Evolutionary conservation across 202 grass and related monocot genomes (phyloP).

Genomic region (Brachypodium distachyon): DNA sequence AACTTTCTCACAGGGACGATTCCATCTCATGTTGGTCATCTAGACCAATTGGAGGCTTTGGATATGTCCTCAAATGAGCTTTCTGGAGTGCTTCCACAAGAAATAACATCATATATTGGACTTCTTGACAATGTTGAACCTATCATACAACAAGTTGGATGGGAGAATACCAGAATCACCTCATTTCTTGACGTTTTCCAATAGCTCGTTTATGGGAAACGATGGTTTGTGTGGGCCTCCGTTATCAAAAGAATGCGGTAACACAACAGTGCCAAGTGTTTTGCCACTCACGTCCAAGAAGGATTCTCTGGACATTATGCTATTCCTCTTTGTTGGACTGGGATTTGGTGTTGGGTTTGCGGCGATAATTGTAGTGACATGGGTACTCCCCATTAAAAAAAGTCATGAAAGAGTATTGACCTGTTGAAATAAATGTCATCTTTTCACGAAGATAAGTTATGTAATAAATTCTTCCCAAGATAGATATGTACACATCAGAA

Average conservation of each 20-base stretch:
- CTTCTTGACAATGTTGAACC: constrained; percentile 32
- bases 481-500: no score
- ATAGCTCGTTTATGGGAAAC: constrained; percentile 40
- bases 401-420: background rate
- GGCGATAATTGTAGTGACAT: background rate
- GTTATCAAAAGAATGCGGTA: constrained; percentile 15
- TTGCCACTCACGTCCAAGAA: background rate
- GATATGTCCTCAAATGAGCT: constrained; percentile 37
- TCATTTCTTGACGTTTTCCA: constrained; percentile 42
- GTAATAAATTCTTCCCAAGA: no score
- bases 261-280: background rate
- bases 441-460: no score
- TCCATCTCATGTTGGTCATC: constrained; percentile 5
- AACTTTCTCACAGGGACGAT: background rate
- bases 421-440: no score
- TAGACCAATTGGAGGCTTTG: constrained; percentile 30
- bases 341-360: constrained; percentile 39
- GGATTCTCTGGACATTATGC: background rate
- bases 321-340: constrained; percentile 30
- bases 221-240: constrained; percentile 31
- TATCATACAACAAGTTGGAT: constrained; percentile 42
- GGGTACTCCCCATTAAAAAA: background rate
- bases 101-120: background rate
- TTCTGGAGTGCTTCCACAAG: constrained; percentile 1
- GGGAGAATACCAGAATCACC: constrained; percentile 25